Percentiles rank a stretch among this genome's conserved stretches.
Evolutionary conservation across 345 rosid genomes (phyloP).

Genomic region (Arabidopsis suecica): DNA sequence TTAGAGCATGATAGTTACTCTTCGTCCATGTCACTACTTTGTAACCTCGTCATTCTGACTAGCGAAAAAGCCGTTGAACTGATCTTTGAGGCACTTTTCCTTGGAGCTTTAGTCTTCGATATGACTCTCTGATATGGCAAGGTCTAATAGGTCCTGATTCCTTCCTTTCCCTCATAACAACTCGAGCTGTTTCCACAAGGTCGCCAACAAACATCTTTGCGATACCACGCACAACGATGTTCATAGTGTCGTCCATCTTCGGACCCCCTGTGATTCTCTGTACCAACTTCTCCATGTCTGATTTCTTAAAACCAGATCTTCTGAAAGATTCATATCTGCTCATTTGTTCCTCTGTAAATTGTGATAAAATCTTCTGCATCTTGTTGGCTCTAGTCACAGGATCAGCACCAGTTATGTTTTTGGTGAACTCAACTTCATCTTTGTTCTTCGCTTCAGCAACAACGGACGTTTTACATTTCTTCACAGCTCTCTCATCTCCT

Average conservation of each 20-base stretch:
- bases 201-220: conserved; percentile 98
- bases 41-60: conserved; percentile 21
- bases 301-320: conserved; percentile 87
- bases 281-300: conserved; percentile 63
- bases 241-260: conserved; percentile 61
- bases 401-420: conserved; percentile 67
- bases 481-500: too few species aligned
- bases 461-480: too few species aligned
- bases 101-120: conserved; percentile 80
- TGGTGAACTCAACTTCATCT: conserved; percentile 60
- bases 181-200: conserved; percentile 86
- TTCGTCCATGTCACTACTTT: neutral
- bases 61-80: conserved; percentile 77
- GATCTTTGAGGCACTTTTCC: conserved; percentile 86
- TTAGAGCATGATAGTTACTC: neutral
- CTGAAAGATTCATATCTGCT: conserved; percentile 56
- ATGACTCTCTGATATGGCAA: conserved; percentile 89
- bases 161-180: conserved; percentile 82
- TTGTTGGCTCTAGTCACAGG: conserved; percentile 67
- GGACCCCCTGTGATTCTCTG: conserved; percentile 65
- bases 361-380: conserved; percentile 88
- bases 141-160: conserved; percentile 95
- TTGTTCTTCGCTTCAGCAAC: conserved; percentile 47
- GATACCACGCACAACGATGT: conserved; percentile 81
- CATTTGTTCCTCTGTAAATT: conserved; percentile 82